Evolutionary conservation across 2,329 filamentous ascomycete species (phyloP).

Genomic region (Sordariomycetes sp.): DNA sequence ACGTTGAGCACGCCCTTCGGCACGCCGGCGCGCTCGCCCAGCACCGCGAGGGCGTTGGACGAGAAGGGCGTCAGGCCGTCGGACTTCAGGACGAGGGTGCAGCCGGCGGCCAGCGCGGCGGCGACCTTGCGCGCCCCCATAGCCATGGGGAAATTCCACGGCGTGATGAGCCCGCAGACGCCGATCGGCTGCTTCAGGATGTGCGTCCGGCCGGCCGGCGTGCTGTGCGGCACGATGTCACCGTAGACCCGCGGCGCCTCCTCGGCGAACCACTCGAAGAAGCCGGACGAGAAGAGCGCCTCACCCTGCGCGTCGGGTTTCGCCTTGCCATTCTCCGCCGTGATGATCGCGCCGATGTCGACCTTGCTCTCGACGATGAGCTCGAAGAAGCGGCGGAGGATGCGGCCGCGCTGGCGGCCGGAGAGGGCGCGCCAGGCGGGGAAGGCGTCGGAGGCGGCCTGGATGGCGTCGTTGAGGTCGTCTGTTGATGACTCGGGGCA

Average conservation of each 20-base stretch:
- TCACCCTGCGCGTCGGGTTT: conserved; percentile 64
- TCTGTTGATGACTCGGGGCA: conserved; percentile 19
- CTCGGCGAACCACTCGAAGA: conserved; percentile 74
- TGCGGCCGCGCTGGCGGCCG: conserved; percentile 45
- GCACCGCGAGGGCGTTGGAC: conserved; percentile 75
- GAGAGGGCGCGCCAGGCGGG: conserved; percentile 49
- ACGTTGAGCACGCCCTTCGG: conserved; percentile 88
- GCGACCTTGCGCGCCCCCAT: conserved; percentile 65
- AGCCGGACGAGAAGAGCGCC: conserved; percentile 61
- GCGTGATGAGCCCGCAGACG: conserved; percentile 73
- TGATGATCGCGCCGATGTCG: conserved; percentile 57
- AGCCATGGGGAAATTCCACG: conserved; percentile 79
- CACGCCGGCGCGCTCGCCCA: conserved; percentile 81
- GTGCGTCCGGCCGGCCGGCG: conserved; percentile 64
- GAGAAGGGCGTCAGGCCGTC: conserved; percentile 90
- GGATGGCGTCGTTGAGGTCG: conserved; percentile 61
- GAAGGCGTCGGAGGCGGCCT: conserved; percentile 55
- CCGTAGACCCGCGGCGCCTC: conserved; percentile 67
- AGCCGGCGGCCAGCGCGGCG: conserved; percentile 84
- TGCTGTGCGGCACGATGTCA: conserved; percentile 60
- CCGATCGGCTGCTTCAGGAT: conserved; percentile 78
- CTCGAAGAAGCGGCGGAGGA: conserved; percentile 56
- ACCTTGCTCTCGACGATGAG: conserved; percentile 56
- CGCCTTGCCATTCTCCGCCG: conserved; percentile 68
- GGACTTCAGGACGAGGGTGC: conserved; percentile 85